These are phyloP conservation scores for Alopecurus myosuroides DNA, from an alignment of 176 grass and related monocot genomes.

Conservation along the genomic window DNA sequence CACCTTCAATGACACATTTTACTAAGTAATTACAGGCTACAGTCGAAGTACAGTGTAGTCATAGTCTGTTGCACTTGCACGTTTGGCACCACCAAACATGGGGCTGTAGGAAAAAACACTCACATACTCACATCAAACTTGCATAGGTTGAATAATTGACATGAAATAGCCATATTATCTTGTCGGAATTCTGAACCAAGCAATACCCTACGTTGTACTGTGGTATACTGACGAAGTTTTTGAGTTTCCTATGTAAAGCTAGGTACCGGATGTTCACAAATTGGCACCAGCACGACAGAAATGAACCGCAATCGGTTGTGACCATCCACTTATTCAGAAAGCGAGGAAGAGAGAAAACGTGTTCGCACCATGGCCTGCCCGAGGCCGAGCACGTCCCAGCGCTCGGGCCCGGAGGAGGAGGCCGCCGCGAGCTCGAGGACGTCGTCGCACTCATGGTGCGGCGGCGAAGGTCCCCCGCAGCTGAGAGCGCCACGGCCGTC, in stretches of 20 bases:
- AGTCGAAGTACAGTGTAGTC: neutral
- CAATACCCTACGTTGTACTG: neutral
- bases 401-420: conserved; percentile 34
- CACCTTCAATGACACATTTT: neutral
- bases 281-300: neutral
- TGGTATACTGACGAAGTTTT: neutral
- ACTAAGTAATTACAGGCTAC: neutral
- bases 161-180: neutral
- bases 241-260: neutral
- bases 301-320: neutral
- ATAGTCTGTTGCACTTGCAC: neutral
- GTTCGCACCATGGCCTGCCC: conserved; percentile 87
- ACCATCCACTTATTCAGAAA: neutral
- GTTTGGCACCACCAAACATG: neutral
- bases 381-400: conserved; percentile 91
- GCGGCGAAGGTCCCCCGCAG: neutral
- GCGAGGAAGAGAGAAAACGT: neutral
- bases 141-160: neutral
- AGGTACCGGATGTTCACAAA: neutral
- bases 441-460: conserved; percentile 2
- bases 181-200: neutral
- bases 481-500: conserved; percentile 19
- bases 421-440: conserved; percentile 23
- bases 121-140: neutral
- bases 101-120: neutral